phyloP scores from a whole-genome alignment of 1,139 yeast species.

The Debaryomyces singareniensis region DNA sequence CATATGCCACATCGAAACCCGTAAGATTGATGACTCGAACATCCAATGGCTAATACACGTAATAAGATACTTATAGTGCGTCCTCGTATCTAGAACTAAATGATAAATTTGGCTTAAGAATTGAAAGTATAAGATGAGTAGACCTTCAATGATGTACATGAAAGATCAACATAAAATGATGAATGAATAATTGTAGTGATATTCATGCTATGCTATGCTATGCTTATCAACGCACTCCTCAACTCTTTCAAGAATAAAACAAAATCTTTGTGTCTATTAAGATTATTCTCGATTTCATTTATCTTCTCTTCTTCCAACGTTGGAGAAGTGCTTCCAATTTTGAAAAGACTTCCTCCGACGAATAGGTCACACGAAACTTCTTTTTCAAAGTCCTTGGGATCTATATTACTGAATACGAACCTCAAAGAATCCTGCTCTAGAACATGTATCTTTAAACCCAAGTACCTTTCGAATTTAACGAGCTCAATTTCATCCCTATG shows the following conservation, averaged over 20 bases:
- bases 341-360: constrained; percentile 29
- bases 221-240: constrained; percentile 19
- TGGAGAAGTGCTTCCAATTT: constrained; percentile 26
- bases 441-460: constrained; percentile 42
- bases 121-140: too few species aligned
- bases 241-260: constrained; percentile 31
- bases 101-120: too few species aligned
- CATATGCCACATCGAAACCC: too few species aligned
- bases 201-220: too few species aligned
- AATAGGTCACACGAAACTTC: constrained; percentile 33
- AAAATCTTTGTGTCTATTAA: constrained; percentile 32
- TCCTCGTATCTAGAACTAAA: too few species aligned
- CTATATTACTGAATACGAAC: constrained; percentile 39
- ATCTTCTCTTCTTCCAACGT: constrained; percentile 17
- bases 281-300: constrained; percentile 17
- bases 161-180: too few species aligned
- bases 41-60: too few species aligned
- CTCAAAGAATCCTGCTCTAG: constrained; percentile 27
- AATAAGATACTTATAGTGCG: too few species aligned
- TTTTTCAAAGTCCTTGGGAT: constrained; percentile 28
- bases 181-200: too few species aligned
- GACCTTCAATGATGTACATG: too few species aligned
- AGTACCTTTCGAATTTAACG: constrained; percentile 35
- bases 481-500: constrained; percentile 34
- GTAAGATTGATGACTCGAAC: too few species aligned